Conservation (phyloP, 148 eudicot species). For the Agrostemma githago region DNA sequence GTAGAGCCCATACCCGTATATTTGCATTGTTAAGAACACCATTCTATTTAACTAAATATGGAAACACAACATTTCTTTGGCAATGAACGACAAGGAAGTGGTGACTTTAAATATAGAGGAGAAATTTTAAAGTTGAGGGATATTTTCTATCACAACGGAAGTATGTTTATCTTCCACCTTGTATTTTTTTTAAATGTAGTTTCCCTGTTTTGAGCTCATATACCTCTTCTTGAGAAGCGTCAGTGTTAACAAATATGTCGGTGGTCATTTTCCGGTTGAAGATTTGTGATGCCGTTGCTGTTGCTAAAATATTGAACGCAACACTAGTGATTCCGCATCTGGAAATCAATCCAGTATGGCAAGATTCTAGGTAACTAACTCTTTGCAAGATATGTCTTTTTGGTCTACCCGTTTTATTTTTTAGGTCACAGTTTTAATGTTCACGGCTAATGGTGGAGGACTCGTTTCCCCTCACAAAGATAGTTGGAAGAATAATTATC, state of each 20-base stretch:
- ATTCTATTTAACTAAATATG: too few species aligned
- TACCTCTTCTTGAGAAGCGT: neutral
- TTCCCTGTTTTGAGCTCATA: neutral
- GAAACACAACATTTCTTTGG: neutral
- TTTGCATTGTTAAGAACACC: neutral
- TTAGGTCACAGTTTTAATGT: neutral
- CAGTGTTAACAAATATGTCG: slow-evolving; percentile 1
- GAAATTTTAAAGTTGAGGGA: too few species aligned
- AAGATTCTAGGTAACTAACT: slow-evolving; percentile 72
- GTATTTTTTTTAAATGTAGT: neutral
- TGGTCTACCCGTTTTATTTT: neutral
- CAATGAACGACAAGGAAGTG: too few species aligned
- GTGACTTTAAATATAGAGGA: neutral
- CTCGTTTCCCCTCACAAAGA: neutral
- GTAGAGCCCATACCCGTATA: too few species aligned
- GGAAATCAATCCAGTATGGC: slow-evolving; percentile 91
- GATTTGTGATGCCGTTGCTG: slow-evolving; percentile 95
- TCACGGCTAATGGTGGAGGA: neutral
- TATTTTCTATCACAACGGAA: neutral
- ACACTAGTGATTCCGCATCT: slow-evolving; percentile 79
- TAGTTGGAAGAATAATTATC: neutral
- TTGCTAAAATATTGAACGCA: slow-evolving; percentile 81
- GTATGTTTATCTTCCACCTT: neutral
- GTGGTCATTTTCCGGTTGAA: slow-evolving; percentile 18
- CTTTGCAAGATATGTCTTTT: neutral